Base-by-base conservation (phyloP, 2,329 filamentous ascomycete species). In the Epichloe festucae region DNA sequence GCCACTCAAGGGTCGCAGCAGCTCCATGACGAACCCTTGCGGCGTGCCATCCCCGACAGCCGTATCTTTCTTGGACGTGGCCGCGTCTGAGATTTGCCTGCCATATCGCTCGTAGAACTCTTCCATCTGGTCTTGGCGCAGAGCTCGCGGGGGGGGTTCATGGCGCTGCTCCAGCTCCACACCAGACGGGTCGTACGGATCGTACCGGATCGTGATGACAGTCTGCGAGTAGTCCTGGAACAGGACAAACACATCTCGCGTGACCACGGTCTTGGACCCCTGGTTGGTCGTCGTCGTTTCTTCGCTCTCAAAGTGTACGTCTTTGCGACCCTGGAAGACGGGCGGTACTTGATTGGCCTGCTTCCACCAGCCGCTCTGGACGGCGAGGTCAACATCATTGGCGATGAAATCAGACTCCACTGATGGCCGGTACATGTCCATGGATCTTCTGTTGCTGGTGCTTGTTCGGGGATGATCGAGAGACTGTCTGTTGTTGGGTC, bases 151-250 rank as follows among this genome's bases (percentile, higher is more conserved):
- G 93, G 93, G 90, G 1, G 81, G 73, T 62, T 96, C 87, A 61
- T 97, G 91, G 44, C 83, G 82, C 67, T 98, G 93, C 60, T 94
- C 87, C 6, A 97, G 68, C 36, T 79, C 73, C 11, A 84, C 85
- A 60, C 91, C 84, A 2, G 78, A 73, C 3, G 85, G 77, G 62
- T 95, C 82, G 50, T 82, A 78, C 1, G 83, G 73, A 64, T 95
- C 87, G 65, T 85, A 97, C 48, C 77, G 82, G 17, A 84, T 86
- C 0, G 84, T 89, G 61, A 98, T 79, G 56, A 94, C 76, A 0
- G 91, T 97, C 65, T 97, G 93, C 17, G 90, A 96, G 67, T 98
- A 98, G 69, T 98, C 93, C 61, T 89, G 84, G 71, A 88, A 98
- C 8, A 98, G 71, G n/a, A 97, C 74, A 59, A 85, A 93, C 42